A percentile compares a stretch with the other conserved stretches of the same genome.
These are phyloP conservation scores for Seiridium unicorne DNA, from an alignment of 2,329 filamentous ascomycete genomes.

Conservation along the genomic window DNA sequence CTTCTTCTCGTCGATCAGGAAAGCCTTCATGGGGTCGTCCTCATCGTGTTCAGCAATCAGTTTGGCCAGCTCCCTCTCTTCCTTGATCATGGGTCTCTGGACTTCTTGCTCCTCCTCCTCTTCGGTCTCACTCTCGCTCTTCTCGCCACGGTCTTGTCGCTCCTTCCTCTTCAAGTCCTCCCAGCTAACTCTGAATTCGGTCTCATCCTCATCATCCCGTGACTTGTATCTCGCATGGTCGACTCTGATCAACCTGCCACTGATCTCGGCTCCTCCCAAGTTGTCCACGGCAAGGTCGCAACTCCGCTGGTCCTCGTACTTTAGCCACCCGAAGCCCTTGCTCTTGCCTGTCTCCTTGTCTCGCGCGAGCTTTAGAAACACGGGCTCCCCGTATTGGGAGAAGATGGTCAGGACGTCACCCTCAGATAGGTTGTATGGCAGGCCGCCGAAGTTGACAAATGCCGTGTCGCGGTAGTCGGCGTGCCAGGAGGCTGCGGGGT, in stretches of 20 bases:
- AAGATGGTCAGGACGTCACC: slow-evolving; percentile 96
- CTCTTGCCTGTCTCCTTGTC: slow-evolving; percentile 97
- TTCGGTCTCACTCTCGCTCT: slow-evolving; percentile 41
- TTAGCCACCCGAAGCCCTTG: slow-evolving; percentile 91
- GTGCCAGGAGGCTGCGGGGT: slow-evolving; percentile 88
- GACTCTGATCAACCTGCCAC: slow-evolving; percentile 78
- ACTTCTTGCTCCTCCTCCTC: slow-evolving; percentile 37
- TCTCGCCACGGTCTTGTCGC: slow-evolving; percentile 20
- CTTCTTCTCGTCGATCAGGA: slow-evolving; percentile 85
- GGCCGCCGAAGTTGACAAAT: slow-evolving; percentile 92
- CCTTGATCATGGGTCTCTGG: slow-evolving; percentile 65
- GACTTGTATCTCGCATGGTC: slow-evolving; percentile 93
- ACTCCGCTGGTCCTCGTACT: slow-evolving; percentile 97
- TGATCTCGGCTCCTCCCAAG: slow-evolving; percentile 78
- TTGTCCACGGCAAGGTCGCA: slow-evolving; percentile 97
- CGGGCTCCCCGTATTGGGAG: slow-evolving; percentile 93
- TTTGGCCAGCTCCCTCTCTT: slow-evolving; percentile 76
- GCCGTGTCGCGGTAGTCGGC: slow-evolving; percentile 97
- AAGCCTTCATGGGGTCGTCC: slow-evolving; percentile 96
- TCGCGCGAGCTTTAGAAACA: slow-evolving; percentile 86
- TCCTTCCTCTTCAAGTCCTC: slow-evolving; percentile 56
- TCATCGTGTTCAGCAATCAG: slow-evolving; percentile 83
- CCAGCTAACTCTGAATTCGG: slow-evolving; percentile 58
- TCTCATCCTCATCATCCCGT: slow-evolving; percentile 72
- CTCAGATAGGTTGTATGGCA: slow-evolving; percentile 90